Percentiles rank a stretch among this genome's conserved stretches.
These are phyloP conservation scores for Coccinonectria pachysandricola DNA, from an alignment of 2,329 filamentous ascomycete genomes.

Conservation along the genomic window DNA sequence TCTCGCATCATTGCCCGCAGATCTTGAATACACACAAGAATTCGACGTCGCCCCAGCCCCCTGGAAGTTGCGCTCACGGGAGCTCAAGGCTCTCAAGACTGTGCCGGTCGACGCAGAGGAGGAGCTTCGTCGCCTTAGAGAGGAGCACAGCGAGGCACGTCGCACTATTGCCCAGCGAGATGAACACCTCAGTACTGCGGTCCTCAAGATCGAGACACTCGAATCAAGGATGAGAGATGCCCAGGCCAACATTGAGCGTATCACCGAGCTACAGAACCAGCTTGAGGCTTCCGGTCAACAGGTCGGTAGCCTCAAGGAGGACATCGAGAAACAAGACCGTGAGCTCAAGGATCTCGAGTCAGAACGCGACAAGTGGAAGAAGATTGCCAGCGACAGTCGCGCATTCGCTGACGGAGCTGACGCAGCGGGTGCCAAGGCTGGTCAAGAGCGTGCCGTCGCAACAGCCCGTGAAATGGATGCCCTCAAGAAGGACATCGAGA, in stretches of 20 bases:
- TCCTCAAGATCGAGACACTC: constrained; percentile 88
- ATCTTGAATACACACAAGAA: constrained; percentile 63
- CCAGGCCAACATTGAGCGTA: constrained; percentile 62
- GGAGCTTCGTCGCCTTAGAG: constrained; percentile 69
- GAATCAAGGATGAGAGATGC: constrained; percentile 81
- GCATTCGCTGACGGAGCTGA: constrained; percentile 44
- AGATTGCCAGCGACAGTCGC: constrained; percentile 53
- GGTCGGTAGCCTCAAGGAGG: constrained; percentile 46
- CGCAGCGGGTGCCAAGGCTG: constrained; percentile 42
- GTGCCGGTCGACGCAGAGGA: constrained; percentile 76
- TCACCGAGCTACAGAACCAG: constrained; percentile 52
- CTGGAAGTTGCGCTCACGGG: constrained; percentile 73
- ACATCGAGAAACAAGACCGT: constrained; percentile 56
- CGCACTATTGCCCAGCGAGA: constrained; percentile 63
- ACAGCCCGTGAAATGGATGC: constrained; percentile 64
- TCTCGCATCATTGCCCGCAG: constrained; percentile 57
- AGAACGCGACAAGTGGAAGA: constrained; percentile 62
- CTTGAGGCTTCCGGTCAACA: constrained; percentile 43
- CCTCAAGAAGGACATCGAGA: constrained; percentile 58
- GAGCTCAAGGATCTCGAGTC: constrained; percentile 54
- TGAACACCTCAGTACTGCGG: constrained; percentile 72
- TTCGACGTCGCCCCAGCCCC: constrained; percentile 69
- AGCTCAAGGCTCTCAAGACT: constrained; percentile 72
- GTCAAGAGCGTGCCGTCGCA: constrained; percentile 57
- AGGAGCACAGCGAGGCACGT: constrained; percentile 69